A percentile compares a stretch with the other conserved stretches of the same genome.
phyloP scores from a whole-genome alignment of 2,329 filamentous ascomycete species.

The Arthrobotrys musiformis region DNA sequence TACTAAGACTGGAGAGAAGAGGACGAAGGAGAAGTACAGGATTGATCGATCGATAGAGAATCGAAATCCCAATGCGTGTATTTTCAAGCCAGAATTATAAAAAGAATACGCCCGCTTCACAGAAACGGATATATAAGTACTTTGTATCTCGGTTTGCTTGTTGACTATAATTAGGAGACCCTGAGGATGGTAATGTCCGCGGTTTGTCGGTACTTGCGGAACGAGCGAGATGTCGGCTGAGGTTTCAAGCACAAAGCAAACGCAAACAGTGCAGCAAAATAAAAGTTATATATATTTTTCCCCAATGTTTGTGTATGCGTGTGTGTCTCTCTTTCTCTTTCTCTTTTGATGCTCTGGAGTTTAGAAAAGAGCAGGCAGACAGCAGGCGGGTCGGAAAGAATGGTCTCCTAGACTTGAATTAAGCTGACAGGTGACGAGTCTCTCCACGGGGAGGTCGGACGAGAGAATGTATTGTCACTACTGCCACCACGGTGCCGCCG shows the following conservation, averaged over 20 bases:
- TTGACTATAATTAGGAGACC: constrained; percentile 48
- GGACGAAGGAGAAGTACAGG: constrained; percentile 9
- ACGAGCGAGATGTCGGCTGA: constrained; percentile 49
- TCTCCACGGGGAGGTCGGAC: constrained; percentile 14
- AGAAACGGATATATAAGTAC: constrained; percentile 46
- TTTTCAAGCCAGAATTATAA: constrained; percentile 37
- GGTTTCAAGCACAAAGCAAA: constrained; percentile 33
- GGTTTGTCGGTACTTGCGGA: constrained; percentile 54
- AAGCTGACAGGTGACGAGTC: constrained; percentile 17
- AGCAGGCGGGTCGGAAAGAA: constrained; percentile 45
- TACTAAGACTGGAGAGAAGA: neutral
- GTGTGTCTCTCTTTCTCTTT: too few species aligned
- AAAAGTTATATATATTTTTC: constrained; percentile 42
- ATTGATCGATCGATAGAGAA: constrained; percentile 36
- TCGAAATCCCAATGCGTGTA: constrained; percentile 30
- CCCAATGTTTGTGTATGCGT: constrained; percentile 2
- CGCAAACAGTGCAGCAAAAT: constrained; percentile 45
- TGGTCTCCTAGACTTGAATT: constrained; percentile 38
- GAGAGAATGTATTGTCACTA: constrained; percentile 37
- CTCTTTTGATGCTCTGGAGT: constrained; percentile 7
- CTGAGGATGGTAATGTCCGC: constrained; percentile 29
- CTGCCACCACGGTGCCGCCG: constrained; percentile 21
- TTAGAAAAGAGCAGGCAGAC: constrained; percentile 23
- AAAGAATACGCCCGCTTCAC: constrained; percentile 46
- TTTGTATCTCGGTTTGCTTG: constrained; percentile 19